Evolutionary conservation across 2,329 filamentous ascomycete genomes (phyloP).

Genomic region (Cladophialophora bantiana): DNA sequence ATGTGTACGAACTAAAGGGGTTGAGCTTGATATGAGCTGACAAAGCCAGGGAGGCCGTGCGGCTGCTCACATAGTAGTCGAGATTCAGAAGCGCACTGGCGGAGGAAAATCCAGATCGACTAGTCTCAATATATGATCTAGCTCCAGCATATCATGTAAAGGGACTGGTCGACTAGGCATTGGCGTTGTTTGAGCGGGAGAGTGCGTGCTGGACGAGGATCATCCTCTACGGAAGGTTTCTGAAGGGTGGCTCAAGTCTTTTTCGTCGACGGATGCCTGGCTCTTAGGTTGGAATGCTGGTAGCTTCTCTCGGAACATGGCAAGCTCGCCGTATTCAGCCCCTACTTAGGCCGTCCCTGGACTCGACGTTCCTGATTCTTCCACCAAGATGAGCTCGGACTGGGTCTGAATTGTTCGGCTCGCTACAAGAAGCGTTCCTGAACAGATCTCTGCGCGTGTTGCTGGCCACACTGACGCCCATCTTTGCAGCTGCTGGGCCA

Average conservation of each 20-base stretch:
- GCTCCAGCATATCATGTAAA: not conserved
- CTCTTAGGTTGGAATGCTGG: too few relatives aligned
- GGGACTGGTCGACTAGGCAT: not conserved
- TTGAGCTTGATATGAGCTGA: not conserved
- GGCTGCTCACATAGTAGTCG: not conserved
- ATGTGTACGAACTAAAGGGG: not conserved
- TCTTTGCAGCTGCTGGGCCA: too few relatives aligned
- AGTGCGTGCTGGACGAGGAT: too few relatives aligned
- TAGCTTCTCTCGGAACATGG: too few relatives aligned
- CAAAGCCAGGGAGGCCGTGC: not conserved
- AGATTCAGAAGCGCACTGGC: not conserved
- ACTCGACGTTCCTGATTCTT: not conserved
- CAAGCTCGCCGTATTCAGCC: not conserved
- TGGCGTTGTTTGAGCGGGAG: not conserved
- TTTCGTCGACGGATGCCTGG: too few relatives aligned
- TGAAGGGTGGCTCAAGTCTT: too few relatives aligned
- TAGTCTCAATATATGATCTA: not conserved
- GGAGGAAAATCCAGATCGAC: slow-evolving; percentile 4
- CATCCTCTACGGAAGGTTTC: too few relatives aligned
- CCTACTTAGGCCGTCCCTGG: not conserved
- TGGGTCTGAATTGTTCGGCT: not conserved
- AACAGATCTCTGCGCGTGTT: not conserved
- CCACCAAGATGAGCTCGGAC: not conserved
- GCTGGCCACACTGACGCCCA: not conserved
- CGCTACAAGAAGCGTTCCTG: not conserved